A percentile compares a stretch with the other conserved stretches of the same genome.
These are phyloP conservation scores for Nakaseomyces delphensis DNA, from an alignment of 1,139 yeast genomes.

Conservation along the genomic window DNA sequence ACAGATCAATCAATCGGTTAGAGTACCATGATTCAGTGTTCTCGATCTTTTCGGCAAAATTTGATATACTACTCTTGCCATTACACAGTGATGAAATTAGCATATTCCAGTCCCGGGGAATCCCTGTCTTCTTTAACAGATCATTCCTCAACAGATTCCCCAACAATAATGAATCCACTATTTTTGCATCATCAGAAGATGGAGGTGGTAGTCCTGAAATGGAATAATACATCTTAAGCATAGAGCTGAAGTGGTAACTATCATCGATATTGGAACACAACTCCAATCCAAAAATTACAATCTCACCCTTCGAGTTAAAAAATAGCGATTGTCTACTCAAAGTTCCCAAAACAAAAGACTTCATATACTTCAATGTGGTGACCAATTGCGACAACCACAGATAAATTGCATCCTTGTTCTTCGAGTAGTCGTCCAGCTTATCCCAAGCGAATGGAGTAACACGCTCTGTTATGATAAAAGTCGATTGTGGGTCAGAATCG, in stretches of 20 bases:
- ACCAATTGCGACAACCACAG: conserved; percentile 56
- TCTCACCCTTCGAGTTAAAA: conserved; percentile 64
- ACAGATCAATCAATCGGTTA: conserved; percentile 18
- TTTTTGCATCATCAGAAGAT: conserved; percentile 31
- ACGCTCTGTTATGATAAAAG: conserved; percentile 73
- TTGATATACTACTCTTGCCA: conserved; percentile 16
- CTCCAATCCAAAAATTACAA: conserved; percentile 84
- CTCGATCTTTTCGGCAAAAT: conserved; percentile 14
- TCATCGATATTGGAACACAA: conserved; percentile 39
- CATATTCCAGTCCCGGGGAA: conserved; percentile 20
- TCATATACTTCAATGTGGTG: conserved; percentile 51
- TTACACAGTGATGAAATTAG: conserved; percentile 12
- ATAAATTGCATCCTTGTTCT: conserved; percentile 35
- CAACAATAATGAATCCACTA: conserved; percentile 55
- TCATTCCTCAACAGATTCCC: conserved; percentile 49
- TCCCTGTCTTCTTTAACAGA: conserved; percentile 34
- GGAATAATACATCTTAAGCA: conserved; percentile 36
- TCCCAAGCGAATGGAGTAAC: conserved; percentile 48
- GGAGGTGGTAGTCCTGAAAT: conserved; percentile 27
- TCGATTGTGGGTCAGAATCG: conserved; percentile 47
- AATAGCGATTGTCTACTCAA: conserved; percentile 50
- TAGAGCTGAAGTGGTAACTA: conserved; percentile 20
- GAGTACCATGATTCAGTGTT: conserved; percentile 17
- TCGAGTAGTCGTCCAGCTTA: conserved; percentile 10
- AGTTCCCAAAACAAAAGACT: conserved; percentile 59